A percentile compares a stretch with the other conserved stretches of the same genome.
These are phyloP conservation scores for Pseudocohnilembus persalinus DNA, from an alignment of 169 alveolate genomes.

Conservation along the genomic window DNA sequence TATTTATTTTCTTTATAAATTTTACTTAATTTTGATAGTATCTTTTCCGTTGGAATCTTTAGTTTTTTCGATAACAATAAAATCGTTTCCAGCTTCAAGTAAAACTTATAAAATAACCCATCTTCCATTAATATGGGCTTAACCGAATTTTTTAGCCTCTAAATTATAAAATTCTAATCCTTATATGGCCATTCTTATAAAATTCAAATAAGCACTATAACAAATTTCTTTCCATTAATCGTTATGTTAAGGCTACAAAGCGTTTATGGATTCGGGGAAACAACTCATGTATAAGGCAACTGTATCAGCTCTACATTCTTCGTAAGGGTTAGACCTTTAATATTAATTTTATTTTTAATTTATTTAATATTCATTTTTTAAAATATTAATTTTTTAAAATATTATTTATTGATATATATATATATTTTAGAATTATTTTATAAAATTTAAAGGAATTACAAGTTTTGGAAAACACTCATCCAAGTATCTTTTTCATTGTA, in stretches of 20 bases:
- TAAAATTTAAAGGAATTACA: too few relatives aligned
- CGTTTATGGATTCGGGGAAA: conserved; percentile 54
- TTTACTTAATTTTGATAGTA: conserved; percentile 2
- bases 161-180: conserved; percentile 57
- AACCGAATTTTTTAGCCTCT: conserved; percentile 60
- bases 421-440: too few relatives aligned
- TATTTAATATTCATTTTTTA: too few relatives aligned
- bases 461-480: conserved; percentile 17
- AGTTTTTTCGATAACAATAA: conserved; percentile 48
- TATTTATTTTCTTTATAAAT: not conserved
- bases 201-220: conserved; percentile 51
- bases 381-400: too few relatives aligned
- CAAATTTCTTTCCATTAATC: conserved; percentile 50
- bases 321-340: conserved; percentile 74
- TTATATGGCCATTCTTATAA: conserved; percentile 48
- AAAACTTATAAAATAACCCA: conserved; percentile 60
- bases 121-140: conserved; percentile 68
- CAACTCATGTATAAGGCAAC: conserved; percentile 62
- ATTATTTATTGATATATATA: too few relatives aligned
- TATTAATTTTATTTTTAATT: too few relatives aligned
- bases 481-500: conserved; percentile 14
- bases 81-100: conserved; percentile 40
- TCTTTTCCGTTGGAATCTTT: conserved; percentile 21
- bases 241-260: conserved; percentile 51
- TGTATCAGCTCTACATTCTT: conserved; percentile 84